These are phyloP conservation scores for Flaveria linearis DNA, from an alignment of 129 eudicot species.

Conservation along the genomic window DNA sequence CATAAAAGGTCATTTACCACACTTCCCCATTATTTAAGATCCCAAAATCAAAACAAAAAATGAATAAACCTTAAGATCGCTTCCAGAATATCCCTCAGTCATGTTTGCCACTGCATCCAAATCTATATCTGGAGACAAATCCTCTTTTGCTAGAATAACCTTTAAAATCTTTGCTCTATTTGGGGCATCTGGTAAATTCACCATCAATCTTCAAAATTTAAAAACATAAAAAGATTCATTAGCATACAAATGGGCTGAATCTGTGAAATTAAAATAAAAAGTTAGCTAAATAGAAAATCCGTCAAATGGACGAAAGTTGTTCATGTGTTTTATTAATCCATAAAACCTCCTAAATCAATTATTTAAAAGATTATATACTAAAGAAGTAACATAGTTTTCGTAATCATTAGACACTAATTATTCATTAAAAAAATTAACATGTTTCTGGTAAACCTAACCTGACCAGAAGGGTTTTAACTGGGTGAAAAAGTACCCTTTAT, in stretches of 20 bases:
- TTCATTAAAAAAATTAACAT: neutral
- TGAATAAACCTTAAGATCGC: constrained; percentile 76
- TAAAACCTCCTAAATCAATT: neutral
- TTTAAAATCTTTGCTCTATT: constrained; percentile 85
- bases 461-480: neutral
- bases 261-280: constrained; percentile 14
- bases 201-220: constrained; percentile 66
- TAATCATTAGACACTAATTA: neutral
- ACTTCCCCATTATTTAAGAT: neutral
- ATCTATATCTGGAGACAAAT: constrained; percentile 79
- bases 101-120: constrained; percentile 82
- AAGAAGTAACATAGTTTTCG: neutral
- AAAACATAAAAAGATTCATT: constrained; percentile 8
- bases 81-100: constrained; percentile 96
- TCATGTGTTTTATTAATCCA: neutral
- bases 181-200: constrained; percentile 87
- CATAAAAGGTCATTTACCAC: neutral
- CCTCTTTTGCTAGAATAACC: constrained; percentile 85
- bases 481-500: neutral
- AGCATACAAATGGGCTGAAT: constrained; percentile 8
- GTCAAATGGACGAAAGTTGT: neutral
- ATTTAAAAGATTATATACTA: neutral
- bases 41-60: neutral
- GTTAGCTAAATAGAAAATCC: neutral
- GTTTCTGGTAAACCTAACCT: neutral